Percentiles rank a stretch among this genome's conserved stretches.
These are phyloP conservation scores for Phytophthora sp. DNA, from an alignment of 352 stramenopile species.

Conservation along the genomic window DNA sequence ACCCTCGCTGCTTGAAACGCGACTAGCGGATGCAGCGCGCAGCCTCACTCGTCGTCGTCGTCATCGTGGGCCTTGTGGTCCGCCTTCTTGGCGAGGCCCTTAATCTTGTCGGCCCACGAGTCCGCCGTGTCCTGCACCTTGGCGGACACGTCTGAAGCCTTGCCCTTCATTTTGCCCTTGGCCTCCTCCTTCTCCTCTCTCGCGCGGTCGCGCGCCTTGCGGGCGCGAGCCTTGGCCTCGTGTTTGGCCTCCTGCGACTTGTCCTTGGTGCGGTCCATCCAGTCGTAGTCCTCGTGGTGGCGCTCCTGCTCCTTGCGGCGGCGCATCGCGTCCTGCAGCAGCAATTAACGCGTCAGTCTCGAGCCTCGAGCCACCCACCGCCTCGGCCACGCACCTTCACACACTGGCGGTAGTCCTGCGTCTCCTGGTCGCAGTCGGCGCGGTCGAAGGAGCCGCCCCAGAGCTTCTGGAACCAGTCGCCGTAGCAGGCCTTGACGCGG, in stretches of 20 bases:
- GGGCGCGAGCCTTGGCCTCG: conserved; percentile 33
- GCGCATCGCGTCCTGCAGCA: conserved; percentile 50
- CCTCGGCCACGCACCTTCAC: conserved; percentile 45
- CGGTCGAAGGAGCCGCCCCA: conserved; percentile 70
- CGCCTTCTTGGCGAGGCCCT: conserved; percentile 45
- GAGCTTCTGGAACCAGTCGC: conserved; percentile 81
- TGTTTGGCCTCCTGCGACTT: conserved; percentile 35
- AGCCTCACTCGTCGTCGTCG: conserved; percentile 10
- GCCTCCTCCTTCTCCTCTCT: conserved; percentile 39
- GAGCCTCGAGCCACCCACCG: background rate
- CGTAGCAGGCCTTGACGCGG: conserved; percentile 82
- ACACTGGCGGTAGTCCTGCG: conserved; percentile 73
- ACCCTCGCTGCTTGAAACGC: conserved; percentile 7
- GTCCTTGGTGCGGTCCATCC: conserved; percentile 64
- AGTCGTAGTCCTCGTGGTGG: conserved; percentile 36
- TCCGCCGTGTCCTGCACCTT: conserved; percentile 48
- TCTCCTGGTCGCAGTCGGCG: conserved; percentile 73
- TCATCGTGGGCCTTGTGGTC: conserved; percentile 30
- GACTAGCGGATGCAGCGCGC: conserved; percentile 6
- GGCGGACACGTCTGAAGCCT: conserved; percentile 38
- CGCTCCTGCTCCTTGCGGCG: conserved; percentile 33
- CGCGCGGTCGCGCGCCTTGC: conserved; percentile 32
- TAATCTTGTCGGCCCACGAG: conserved; percentile 37
- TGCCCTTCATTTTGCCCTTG: conserved; percentile 32
- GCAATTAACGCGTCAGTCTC: background rate